Evolutionary conservation across 192 early-diverging fungal genomes (phyloP), one percentile per base, ranked within the genome.

Genomic region (Podila clonocystis): DNA sequence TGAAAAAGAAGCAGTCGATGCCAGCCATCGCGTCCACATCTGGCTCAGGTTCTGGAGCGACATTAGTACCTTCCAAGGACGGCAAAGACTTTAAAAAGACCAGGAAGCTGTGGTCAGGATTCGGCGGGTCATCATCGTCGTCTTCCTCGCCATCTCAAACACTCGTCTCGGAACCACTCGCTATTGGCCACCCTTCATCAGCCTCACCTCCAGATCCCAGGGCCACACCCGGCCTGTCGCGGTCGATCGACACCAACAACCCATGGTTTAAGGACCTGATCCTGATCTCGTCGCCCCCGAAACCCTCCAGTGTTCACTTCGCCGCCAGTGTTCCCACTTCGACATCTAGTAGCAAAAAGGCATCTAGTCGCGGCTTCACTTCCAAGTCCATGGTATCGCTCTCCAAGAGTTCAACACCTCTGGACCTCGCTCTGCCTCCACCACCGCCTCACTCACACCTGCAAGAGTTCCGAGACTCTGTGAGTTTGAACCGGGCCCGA

Each of bases 381-480:
- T 70, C 68, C 0, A 76, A 70, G 17, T 59, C 73, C 17, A 63
- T 69, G 62, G 62, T 19, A 5, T 68, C 62, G 9, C 52, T 64
- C 41, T 29, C 61, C 36, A 68, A 59, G 52, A 58, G 22, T 7
- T 63, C 59, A 31, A 4, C 41, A 58, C 17, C 34, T 7, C 6
- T 52, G 22, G 50, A 48, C 15, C 65, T 30, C 20, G 11, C 50
- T 6, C 52, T 30, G 22, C 30, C 33, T 2, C 20, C 67, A 61
- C 34, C 65, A 58, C 19, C 52, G 19, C 4, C 29, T 28, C 20
- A 45, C 22, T 31, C 9, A 3, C 65, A 30, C 29, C 2, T 66
- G 2, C 7, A 62, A 19, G 7, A 17, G 26, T 28, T 3, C 19
- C 22, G 58, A 49, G 52, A 55, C 52, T 55, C 52, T 13, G 13